A percentile compares a stretch with the other conserved stretches of the same genome.
Evolutionary conservation across 1,284 basidiomycete genomes (phyloP).

Genomic region (Heliocybe sulcata): DNA sequence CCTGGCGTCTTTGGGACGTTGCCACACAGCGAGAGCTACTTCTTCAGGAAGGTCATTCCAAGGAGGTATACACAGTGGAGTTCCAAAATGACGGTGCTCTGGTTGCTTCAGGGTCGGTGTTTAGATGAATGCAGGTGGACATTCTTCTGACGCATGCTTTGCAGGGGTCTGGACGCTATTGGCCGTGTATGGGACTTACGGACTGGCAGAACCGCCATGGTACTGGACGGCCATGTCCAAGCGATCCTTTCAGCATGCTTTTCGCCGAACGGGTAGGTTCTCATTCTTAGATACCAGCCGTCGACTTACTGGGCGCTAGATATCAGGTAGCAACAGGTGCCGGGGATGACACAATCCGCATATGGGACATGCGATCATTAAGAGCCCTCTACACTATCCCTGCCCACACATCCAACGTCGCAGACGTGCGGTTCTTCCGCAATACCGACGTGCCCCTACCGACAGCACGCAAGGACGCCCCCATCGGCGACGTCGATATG

Average conservation of each 20-base stretch:
- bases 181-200: conserved; percentile 96
- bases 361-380: conserved; percentile 96
- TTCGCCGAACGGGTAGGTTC: conserved; percentile 85
- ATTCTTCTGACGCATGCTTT: conserved; percentile 7
- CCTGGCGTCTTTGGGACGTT: conserved; percentile 98
- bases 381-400: conserved; percentile 95
- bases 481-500: conserved; percentile 25
- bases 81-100: conserved; percentile 96
- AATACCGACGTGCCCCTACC: conserved; percentile 21
- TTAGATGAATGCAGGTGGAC: background rate
- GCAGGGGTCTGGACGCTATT: conserved; percentile 91
- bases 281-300: conserved; percentile 3
- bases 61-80: conserved; percentile 92
- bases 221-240: conserved; percentile 94
- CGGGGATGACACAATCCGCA: conserved; percentile 94
- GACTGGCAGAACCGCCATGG: conserved; percentile 95
- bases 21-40: conserved; percentile 75
- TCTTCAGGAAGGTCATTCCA: conserved; percentile 95
- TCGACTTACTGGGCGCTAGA: conserved; percentile 30
- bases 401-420: conserved; percentile 90
- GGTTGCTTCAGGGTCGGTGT: conserved; percentile 79
- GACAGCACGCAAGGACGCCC: conserved; percentile 30
- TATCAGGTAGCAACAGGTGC: conserved; percentile 97
- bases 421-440: conserved; percentile 93
- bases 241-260: conserved; percentile 91